Evolutionary conservation across 495 filamentous ascomycete genomes (phyloP), one percentile per base, ranked within the genome.

Genomic region (Trichoderma orchidacearum): DNA sequence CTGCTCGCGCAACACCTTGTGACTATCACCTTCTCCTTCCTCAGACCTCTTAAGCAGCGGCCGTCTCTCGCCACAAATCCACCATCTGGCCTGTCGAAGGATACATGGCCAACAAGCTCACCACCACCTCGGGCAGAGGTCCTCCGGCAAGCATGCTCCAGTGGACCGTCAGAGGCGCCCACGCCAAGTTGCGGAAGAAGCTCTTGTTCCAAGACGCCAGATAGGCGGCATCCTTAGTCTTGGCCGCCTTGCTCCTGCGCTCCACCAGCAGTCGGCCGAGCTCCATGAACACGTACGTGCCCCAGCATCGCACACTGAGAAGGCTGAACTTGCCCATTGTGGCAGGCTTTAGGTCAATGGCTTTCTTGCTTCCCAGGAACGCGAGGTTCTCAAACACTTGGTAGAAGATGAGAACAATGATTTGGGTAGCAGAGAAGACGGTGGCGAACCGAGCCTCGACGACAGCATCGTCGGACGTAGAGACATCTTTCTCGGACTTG

Each of bases 341-440:
- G 55, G 75, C 63, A 4, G 79, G 75, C 21, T 75, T 75, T 67
- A 76, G 80, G 3, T 73, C 75, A 29, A 95, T 63, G 0, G 95
- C 75, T 17, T 81, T 80, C 61, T 89, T 87, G 21, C 71, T 66
- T 5, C 84, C 79, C 8, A 97, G 76, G 71, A 86, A 95, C 8
- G 85, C 86, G 5, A 76, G 81, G 68, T 96, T 96, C 75, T 97
- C 92, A 30, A 95, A 77, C 9, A 75, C 65, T 69, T 96, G 92
- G 72, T 85, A 90, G 4, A 76, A 60, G 13, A 85, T 66, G 66
- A 84, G 86, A 17, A 76, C 76, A 9, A 74, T 51, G 8, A 96
- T 76, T 63, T 95, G 88, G n/a, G 80, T 67, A 62, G 79, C 80
- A 12, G 80, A 80, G 18, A 96, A 65, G 17, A 62, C 58, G 62